phyloP scores from a whole-genome alignment of 768 basidiomycete species.

The Lentinula aciculospora region DNA sequence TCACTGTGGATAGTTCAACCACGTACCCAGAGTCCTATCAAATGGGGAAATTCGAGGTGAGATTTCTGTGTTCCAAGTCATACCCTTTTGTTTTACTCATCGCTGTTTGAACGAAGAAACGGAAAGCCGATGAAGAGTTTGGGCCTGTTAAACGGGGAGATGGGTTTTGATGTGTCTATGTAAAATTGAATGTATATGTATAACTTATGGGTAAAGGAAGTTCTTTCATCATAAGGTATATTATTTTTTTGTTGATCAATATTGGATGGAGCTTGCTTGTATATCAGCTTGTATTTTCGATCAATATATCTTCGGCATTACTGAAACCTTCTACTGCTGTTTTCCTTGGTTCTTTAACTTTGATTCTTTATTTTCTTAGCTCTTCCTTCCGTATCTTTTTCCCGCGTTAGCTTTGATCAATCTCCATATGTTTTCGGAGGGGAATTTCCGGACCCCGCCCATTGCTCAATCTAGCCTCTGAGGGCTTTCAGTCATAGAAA shows the following conservation, averaged over 20 bases:
- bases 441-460: too few relatives aligned
- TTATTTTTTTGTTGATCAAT: not conserved
- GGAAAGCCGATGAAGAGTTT: not conserved
- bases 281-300: too few relatives aligned
- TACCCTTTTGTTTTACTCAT: not conserved
- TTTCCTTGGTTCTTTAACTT: too few relatives aligned
- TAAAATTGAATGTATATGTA: not conserved
- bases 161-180: not conserved
- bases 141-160: not conserved
- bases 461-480: too few relatives aligned
- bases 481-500: too few relatives aligned
- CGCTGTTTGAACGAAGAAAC: not conserved
- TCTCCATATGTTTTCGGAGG: too few relatives aligned
- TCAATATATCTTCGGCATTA: too few relatives aligned
- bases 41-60: not conserved
- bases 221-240: not conserved
- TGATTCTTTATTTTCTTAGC: too few relatives aligned
- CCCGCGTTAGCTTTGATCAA: too few relatives aligned
- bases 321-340: too few relatives aligned
- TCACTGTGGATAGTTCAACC: not conserved
- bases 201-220: not conserved
- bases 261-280: too few relatives aligned
- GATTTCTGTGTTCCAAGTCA: not conserved
- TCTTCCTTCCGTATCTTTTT: too few relatives aligned
- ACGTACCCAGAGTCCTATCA: not conserved